These are phyloP conservation scores for Chlorella vulgaris DNA, from an alignment of 139 green algal genomes.

Conservation along the genomic window DNA sequence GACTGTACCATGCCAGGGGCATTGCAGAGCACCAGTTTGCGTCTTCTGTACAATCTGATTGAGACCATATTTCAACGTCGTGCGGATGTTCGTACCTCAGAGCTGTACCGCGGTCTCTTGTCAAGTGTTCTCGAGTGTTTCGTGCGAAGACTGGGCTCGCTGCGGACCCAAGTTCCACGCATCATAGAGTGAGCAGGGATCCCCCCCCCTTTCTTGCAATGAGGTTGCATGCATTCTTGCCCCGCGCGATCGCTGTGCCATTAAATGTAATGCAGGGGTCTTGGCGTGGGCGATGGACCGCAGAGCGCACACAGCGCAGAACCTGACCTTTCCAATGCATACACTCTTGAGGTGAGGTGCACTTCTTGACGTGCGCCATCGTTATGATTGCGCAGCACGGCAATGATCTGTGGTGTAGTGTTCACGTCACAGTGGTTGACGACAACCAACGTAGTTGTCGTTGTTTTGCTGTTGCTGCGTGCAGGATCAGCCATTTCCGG, in stretches of 20 bases:
- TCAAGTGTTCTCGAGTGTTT: slow-evolving; percentile 84
- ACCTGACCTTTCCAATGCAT: no score
- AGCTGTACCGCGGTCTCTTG: slow-evolving; percentile 64
- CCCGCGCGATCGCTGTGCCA: no score
- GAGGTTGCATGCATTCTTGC: not conserved
- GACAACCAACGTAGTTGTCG: no score
- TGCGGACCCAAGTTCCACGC: slow-evolving; percentile 39
- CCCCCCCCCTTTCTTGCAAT: not conserved
- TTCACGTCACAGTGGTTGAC: no score
- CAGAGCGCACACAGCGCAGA: no score
- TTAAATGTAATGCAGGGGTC: no score
- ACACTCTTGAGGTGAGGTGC: not conserved
- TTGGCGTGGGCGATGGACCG: no score
- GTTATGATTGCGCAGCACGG: not conserved
- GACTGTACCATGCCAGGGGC: slow-evolving; percentile 61
- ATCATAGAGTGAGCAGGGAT: not conserved
- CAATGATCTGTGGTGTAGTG: not conserved
- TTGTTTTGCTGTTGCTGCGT: no score
- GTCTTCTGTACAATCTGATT: slow-evolving; percentile 89
- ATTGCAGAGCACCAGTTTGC: slow-evolving; percentile 81
- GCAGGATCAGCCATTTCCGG: slow-evolving; percentile 2
- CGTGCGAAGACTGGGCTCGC: slow-evolving; percentile 72
- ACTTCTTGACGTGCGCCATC: not conserved
- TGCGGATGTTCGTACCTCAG: not conserved
- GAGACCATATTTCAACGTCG: slow-evolving; percentile 75